phyloP scores from a whole-genome alignment of 1,284 basidiomycete species.

The Blastosporella zonata region DNA sequence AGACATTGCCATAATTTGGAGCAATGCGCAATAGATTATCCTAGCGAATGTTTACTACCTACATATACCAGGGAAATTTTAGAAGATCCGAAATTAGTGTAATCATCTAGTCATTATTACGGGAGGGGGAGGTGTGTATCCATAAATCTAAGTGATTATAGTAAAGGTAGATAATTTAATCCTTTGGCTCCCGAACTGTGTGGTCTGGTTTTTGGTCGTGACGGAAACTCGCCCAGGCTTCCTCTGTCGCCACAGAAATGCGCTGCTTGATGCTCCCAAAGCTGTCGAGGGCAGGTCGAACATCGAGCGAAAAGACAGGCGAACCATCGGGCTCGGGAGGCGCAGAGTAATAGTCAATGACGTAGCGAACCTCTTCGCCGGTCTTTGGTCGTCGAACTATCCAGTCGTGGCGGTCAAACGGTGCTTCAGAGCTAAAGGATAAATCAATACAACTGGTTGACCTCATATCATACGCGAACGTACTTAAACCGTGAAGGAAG shows the following conservation, averaged over 20 bases:
- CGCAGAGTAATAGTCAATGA: constrained; percentile 96
- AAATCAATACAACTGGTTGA: neutral
- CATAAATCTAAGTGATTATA: no score
- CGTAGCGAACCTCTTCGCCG: constrained; percentile 83
- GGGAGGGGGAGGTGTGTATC: neutral
- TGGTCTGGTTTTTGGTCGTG: constrained; percentile 27
- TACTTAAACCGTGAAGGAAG: constrained; percentile 90
- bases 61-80: no score
- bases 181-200: constrained; percentile 17
- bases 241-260: constrained; percentile 68
- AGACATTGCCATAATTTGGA: no score
- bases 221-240: constrained; percentile 54
- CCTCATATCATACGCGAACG: constrained; percentile 26
- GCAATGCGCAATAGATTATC: no score
- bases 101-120: neutral
- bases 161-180: neutral
- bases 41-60: no score
- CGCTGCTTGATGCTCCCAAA: constrained; percentile 71
- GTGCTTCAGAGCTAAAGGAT: constrained; percentile 72
- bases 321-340: constrained; percentile 83
- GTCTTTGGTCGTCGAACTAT: constrained; percentile 75
- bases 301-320: constrained; percentile 90
- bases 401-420: constrained; percentile 99
- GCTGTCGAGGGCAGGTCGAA: constrained; percentile 85
- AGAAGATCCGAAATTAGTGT: neutral